Evolutionary conservation across 2,329 filamentous ascomycete species (phyloP), one percentile per base, ranked within the genome.

Genomic region (Myriosclerotinia scirpicola): DNA sequence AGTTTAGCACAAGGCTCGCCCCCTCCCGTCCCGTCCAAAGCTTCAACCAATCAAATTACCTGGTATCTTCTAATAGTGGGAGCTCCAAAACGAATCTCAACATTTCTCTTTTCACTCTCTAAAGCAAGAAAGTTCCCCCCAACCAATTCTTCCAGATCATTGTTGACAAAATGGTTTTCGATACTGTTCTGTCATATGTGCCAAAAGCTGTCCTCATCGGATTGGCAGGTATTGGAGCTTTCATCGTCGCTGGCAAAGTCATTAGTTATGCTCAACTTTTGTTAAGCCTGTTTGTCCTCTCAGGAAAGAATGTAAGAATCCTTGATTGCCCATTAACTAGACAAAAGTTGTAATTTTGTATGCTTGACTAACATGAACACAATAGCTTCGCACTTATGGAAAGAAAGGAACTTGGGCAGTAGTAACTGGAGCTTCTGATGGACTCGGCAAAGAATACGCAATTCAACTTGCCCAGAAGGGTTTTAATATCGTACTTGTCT

Each of bases 391-490:
- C 73, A 92, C 90, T 72, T 98, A 96, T 80, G 95, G 93, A 72
- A 90, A 90, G 73, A 92, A 92, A 75, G 94, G 94, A 69, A 93
- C 90, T 67, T 99, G 94, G 93, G 95, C 92, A 42, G 87, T 99
- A 65, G 85, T 99, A 52, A 99, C 95, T 36, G 95, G 95, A 70
- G 95, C 94, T 62, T 97, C 93, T 14, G 95, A 99, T 79, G 96
- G 95, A 71, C 88, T 99, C 70, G 95, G 95, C 77, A 98, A 97
- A 80, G 95, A 99, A 81, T 99, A 92, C 77, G 92, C 94, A 48
- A 84, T 90, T 42, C 93, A 98, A 78, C 88, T 99, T 67, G 93
- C 95, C 34, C 83, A 87, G 69, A 93, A 95, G 77, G 93, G 93
- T 74, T 99, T 94, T 87, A 98, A 97, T 80, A 83, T 98, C 73